Base-by-base conservation (phyloP, 495 filamentous ascomycete species). In the Talaromyces stipitatus region DNA sequence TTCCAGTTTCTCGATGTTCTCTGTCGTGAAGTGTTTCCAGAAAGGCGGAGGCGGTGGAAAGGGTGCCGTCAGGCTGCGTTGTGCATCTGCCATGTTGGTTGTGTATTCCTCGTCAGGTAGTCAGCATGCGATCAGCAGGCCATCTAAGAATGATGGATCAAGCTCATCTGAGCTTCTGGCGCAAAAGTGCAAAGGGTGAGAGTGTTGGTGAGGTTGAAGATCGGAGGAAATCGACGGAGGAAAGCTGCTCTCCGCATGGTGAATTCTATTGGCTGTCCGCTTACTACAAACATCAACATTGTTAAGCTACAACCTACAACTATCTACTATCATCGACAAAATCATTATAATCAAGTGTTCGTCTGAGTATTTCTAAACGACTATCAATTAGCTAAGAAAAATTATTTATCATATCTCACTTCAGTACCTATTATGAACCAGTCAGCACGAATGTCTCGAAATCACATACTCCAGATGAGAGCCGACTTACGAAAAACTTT, bases 21-120 rank as follows among this genome's bases (percentile, higher is more conserved):
- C 82, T 3, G 81, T 64, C 0, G 90, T 96, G 73, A 97, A 97
- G 67, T 85, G 78, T 60, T 89, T 87, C 82, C 90, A 97, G 76
- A 96, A 91, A 3, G 88, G 85, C 20, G 94, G 94, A 3, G 94
- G 94, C 14, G 87, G 79, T 16, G 94, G 92, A 71, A 91, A 91
- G 24, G 82, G 75, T 11, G 80, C 75, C n/a, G 75, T 71, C n/a
- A 79, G 71, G 24, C 78, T 65, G 58, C 76, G 73, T 60, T 74
- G 74, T 51, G 82, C 66, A 18, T 83, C 83, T 4, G 78, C 80
- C 79, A 84, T 85, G 24, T 20, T 11, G 52, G 12, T n/a, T n/a
- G n/a, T n/a, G n/a, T n/a, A n/a, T n/a, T n/a, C n/a, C n/a, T n/a
- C n/a, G n/a, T n/a, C n/a, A n/a, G n/a, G n/a, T n/a, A n/a, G n/a